These are phyloP conservation scores for Pelargonium australe DNA, from an alignment of 441 rosid genomes.

Conservation along the genomic window DNA sequence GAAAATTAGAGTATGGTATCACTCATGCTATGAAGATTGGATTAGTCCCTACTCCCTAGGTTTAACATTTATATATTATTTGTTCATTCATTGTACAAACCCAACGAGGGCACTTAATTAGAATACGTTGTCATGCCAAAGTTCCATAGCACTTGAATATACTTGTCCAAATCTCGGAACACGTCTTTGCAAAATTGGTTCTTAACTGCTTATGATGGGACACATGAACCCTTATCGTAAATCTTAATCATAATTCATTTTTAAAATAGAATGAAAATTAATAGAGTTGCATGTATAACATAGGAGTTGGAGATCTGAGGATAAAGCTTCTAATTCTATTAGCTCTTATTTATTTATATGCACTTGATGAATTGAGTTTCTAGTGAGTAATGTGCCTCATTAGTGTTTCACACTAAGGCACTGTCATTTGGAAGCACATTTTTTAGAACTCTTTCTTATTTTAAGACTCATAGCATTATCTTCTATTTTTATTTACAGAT, in stretches of 20 bases:
- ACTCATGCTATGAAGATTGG: neutral
- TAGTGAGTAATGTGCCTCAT: neutral
- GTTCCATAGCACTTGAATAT: neutral
- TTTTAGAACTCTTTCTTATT: neutral
- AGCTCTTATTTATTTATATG: neutral
- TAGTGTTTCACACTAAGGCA: neutral
- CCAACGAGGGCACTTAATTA: neutral
- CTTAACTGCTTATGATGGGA: neutral
- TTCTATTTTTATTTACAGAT: slow-evolving; percentile 39
- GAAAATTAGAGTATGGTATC: neutral
- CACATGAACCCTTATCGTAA: neutral
- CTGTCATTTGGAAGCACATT: neutral
- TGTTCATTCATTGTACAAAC: neutral
- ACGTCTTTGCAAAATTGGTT: neutral
- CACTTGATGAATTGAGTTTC: neutral
- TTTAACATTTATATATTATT: neutral
- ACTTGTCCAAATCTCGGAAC: neutral
- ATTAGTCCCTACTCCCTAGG: neutral
- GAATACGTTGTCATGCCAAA: neutral
- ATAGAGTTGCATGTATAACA: neutral
- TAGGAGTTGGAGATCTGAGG: neutral
- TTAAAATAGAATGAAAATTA: neutral
- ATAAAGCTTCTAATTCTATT: neutral
- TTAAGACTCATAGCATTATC: neutral
- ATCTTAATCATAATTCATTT: neutral